These are phyloP conservation scores for Phaeophleospora eucalypticola DNA, from an alignment of 2,329 filamentous ascomycete species.

Conservation along the genomic window DNA sequence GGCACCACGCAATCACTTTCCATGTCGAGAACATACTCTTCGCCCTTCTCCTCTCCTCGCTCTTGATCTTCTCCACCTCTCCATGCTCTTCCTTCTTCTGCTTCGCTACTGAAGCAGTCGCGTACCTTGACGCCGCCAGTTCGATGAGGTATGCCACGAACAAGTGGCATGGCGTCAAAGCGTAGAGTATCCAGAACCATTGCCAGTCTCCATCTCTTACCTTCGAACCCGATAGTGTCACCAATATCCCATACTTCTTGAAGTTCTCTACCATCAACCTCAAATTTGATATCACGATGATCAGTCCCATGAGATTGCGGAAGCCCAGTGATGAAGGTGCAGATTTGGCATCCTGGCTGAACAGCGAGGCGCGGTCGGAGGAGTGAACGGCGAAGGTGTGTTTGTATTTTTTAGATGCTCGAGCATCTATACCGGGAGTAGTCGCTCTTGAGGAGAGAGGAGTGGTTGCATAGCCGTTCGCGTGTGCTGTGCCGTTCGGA, in stretches of 20 bases:
- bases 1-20: constrained; percentile 68
- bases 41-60: constrained; percentile 45
- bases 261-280: constrained; percentile 95
- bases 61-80: constrained; percentile 46
- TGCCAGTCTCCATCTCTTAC: constrained; percentile 24
- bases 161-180: constrained; percentile 84
- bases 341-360: constrained; percentile 74
- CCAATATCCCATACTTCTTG: constrained; percentile 93
- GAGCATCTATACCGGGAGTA: constrained; percentile 1
- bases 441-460: neutral
- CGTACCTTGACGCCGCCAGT: constrained; percentile 73
- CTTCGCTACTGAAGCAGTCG: constrained; percentile 62
- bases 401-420: constrained; percentile 65
- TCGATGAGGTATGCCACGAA: constrained; percentile 90
- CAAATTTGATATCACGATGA: constrained; percentile 86
- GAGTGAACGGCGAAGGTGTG: constrained; percentile 88
- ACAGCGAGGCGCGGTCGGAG: constrained; percentile 65
- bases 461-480: constrained; percentile 3
- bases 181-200: constrained; percentile 60
- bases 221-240: constrained; percentile 71
- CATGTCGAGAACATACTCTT: constrained; percentile 53
- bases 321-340: constrained; percentile 89
- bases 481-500: neutral
- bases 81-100: constrained; percentile 38
- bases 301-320: constrained; percentile 91